Percentiles rank a stretch among this genome's conserved stretches.
phyloP scores from a whole-genome alignment of 306 rosid genomes.

The Cicer yamashitae region DNA sequence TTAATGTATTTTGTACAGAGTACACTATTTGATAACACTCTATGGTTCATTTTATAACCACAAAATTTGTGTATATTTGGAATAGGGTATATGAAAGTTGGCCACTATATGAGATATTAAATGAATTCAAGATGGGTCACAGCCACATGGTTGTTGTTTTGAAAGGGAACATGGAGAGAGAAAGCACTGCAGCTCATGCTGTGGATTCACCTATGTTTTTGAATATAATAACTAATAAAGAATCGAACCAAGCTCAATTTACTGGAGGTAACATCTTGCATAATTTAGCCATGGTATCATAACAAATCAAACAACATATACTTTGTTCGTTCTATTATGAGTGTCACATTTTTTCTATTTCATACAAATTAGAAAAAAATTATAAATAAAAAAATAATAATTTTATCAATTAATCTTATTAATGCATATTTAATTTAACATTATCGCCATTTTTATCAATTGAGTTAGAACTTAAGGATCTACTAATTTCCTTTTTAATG shows the following conservation, averaged over 20 bases:
- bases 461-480: too few relatives aligned
- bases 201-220: slow-evolving; percentile 32
- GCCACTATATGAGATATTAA: slow-evolving; percentile 82
- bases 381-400: too few relatives aligned
- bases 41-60: too few relatives aligned
- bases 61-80: not conserved
- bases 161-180: slow-evolving; percentile 46
- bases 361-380: too few relatives aligned
- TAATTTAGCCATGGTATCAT: slow-evolving; percentile 13
- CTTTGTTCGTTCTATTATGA: too few relatives aligned
- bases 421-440: too few relatives aligned
- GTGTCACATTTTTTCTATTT: too few relatives aligned
- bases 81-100: slow-evolving; percentile 72
- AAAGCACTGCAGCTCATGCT: slow-evolving; percentile 31
- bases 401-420: too few relatives aligned
- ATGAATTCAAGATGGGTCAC: slow-evolving; percentile 71
- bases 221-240: slow-evolving; percentile 34
- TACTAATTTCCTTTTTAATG: too few relatives aligned
- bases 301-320: slow-evolving; percentile 6
- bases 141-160: slow-evolving; percentile 89
- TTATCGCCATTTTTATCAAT: too few relatives aligned
- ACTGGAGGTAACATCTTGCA: slow-evolving; percentile 46
- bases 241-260: slow-evolving; percentile 32
- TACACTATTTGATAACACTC: too few relatives aligned
- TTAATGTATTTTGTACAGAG: too few relatives aligned